phyloP scores from a whole-genome alignment of 2,329 filamentous ascomycete species.

The Pezicula neosporulosa region DNA sequence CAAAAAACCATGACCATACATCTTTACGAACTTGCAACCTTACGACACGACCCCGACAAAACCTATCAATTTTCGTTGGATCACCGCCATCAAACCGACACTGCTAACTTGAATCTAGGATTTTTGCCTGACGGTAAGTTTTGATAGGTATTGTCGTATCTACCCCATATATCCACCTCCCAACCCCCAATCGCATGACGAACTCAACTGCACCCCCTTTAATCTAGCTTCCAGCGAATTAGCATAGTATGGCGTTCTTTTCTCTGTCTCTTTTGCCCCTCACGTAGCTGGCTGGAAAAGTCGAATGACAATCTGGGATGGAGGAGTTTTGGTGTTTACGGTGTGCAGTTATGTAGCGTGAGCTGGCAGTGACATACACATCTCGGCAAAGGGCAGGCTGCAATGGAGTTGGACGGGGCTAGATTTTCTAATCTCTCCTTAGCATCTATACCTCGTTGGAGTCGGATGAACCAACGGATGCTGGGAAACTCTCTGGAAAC shows the following conservation, averaged over 20 bases:
- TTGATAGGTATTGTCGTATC: slow-evolving; percentile 16
- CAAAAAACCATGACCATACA: too few relatives aligned
- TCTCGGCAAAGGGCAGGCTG: too few relatives aligned
- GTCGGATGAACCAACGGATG: too few relatives aligned
- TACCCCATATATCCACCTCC: not conserved
- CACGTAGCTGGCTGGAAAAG: not conserved
- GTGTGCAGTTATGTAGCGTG: not conserved
- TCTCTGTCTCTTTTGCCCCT: not conserved
- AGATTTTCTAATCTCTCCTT: too few relatives aligned
- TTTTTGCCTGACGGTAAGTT: not conserved
- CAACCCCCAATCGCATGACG: not conserved
- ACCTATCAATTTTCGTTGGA: not conserved
- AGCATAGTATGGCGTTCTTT: not conserved
- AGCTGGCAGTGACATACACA: not conserved
- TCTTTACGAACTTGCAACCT: too few relatives aligned
- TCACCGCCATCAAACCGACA: not conserved
- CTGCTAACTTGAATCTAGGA: too few relatives aligned
- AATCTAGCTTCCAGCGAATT: not conserved
- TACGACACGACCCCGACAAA: too few relatives aligned
- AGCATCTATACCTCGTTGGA: too few relatives aligned
- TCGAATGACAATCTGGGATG: not conserved
- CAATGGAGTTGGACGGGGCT: too few relatives aligned
- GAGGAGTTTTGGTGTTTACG: not conserved
- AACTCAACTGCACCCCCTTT: not conserved
- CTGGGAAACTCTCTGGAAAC: too few relatives aligned